A percentile compares a stretch with the other conserved stretches of the same genome.
These are phyloP conservation scores for Eimeria zaria DNA, from an alignment of 169 alveolate genomes.

Conservation along the genomic window DNA sequence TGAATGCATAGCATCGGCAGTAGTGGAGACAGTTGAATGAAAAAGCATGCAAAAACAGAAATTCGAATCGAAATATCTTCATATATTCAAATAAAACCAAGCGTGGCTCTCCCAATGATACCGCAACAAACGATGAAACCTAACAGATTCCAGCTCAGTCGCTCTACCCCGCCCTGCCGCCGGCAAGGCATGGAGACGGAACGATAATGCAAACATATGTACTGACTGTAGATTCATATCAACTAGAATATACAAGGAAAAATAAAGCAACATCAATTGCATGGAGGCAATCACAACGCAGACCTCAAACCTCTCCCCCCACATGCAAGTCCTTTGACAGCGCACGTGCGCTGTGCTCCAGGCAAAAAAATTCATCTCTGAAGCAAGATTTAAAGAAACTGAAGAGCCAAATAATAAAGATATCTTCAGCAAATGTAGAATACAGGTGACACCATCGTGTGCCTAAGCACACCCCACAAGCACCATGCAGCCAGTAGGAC, in stretches of 20 bases:
- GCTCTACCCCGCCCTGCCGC: neutral
- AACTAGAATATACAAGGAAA: neutral
- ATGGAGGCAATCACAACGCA: neutral
- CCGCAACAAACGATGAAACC: neutral
- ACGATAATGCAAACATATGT: neutral
- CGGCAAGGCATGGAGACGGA: neutral
- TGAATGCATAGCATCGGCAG: neutral
- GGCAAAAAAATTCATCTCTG: neutral
- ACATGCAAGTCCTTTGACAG: neutral
- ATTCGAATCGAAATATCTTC: neutral
- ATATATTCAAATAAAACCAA: neutral
- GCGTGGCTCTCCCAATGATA: neutral
- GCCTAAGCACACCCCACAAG: slow-evolving; percentile 61
- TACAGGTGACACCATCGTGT: neutral
- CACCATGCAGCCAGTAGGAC: neutral
- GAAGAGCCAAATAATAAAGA: neutral
- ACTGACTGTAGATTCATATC: neutral
- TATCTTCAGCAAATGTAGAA: neutral
- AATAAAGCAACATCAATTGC: neutral
- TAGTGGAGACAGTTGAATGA: neutral
- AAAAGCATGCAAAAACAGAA: neutral
- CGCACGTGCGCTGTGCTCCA: neutral
- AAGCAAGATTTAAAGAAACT: neutral
- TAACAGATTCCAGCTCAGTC: neutral
- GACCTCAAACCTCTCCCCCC: slow-evolving; percentile 37